Evolutionary conservation across 176 grass and related monocot species (phyloP), one percentile per base, ranked within the genome.

Genomic region (Dactylis glomerata): DNA sequence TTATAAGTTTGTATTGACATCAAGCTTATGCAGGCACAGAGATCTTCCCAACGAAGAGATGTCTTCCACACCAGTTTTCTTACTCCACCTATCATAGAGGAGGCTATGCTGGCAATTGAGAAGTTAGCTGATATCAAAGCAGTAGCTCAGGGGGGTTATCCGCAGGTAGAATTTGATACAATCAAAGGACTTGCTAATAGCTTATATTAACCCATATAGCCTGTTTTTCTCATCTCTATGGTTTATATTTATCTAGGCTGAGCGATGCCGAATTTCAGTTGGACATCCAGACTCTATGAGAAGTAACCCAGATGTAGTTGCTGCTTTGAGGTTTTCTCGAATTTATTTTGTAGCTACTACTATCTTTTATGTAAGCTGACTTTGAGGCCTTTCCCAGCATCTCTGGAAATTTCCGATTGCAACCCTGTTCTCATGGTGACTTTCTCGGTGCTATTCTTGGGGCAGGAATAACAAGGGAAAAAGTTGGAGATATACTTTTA

Each of bases 401-500:
- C 73, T 89, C 96, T 66, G 96, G 93, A 51, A 98, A 96, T 85
- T 98, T 98, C 41, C 82, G 86, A 78, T 89, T 98, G 79, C 91
- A 92, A 85, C 77, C 91, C 30, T 98, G 91, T 87, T 89, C 96
- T 75, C 96, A 98, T 79, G 96, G 96, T 69, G 93, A 95, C 75
- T 98, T 98, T 80, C 93, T 95, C 2, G 96, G 96, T 85, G 91
- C 89, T 87, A 93, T 98, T 84, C 91, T 98, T 40, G 87, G 93
- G 61, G 87, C 89, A 70, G 96, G 91, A 76, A 95, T 98, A 66
- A 83, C 85, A 75, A 98, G 93, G 86, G 96, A 95, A 31, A 95
- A 89, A 55, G 83, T 95, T 94, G 96, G 96, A 87, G 96, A 98
- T 92, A 95, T 98, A 77, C 78, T 98, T 86, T 78, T 98, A 84